These are phyloP conservation scores for Xylaria cubensis DNA, from an alignment of 495 filamentous ascomycete genomes.

Conservation along the genomic window DNA sequence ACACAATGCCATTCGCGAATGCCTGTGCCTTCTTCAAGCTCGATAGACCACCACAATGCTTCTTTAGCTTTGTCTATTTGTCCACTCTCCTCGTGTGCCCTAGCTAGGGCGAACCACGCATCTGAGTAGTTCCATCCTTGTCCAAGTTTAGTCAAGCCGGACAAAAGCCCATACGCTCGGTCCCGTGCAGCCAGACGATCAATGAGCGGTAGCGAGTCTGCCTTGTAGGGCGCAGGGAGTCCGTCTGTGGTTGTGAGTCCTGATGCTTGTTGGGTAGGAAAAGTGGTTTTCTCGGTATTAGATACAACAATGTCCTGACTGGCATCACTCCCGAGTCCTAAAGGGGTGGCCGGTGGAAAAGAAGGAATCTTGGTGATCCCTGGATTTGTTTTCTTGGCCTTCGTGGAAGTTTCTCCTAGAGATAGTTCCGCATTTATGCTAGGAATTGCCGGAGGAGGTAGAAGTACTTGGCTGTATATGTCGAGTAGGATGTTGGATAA, in stretches of 20 bases:
- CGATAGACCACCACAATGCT: slow-evolving; percentile 78
- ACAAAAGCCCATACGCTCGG: slow-evolving; percentile 82
- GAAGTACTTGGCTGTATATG: slow-evolving; percentile 72
- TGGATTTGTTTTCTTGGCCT: slow-evolving; percentile 21
- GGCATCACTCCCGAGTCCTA: slow-evolving; percentile 45
- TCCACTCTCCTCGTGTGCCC: slow-evolving; percentile 82
- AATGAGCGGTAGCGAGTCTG: slow-evolving; percentile 65
- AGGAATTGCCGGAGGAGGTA: slow-evolving; percentile 53
- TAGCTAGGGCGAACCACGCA: slow-evolving; percentile 88
- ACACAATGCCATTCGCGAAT: slow-evolving; percentile 66
- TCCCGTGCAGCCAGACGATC: slow-evolving; percentile 85
- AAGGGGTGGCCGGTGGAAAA: slow-evolving; percentile 45
- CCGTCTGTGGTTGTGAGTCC: slow-evolving; percentile 33
- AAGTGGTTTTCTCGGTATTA: slow-evolving; percentile 17
- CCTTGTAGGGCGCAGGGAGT: slow-evolving; percentile 53
- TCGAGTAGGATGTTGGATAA: slow-evolving; percentile 86
- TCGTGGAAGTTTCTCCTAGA: slow-evolving; percentile 28
- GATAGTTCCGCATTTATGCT: slow-evolving; percentile 41
- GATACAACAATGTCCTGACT: slow-evolving; percentile 16
- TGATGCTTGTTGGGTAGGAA: slow-evolving; percentile 18
- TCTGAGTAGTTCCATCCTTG: slow-evolving; percentile 91
- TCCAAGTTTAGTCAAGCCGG: slow-evolving; percentile 81
- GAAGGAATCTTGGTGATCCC: neutral
- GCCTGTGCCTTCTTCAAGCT: slow-evolving; percentile 70
- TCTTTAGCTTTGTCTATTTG: slow-evolving; percentile 83